These are phyloP conservation scores for Collybia sordida DNA, from an alignment of 768 basidiomycete species.

Conservation along the genomic window DNA sequence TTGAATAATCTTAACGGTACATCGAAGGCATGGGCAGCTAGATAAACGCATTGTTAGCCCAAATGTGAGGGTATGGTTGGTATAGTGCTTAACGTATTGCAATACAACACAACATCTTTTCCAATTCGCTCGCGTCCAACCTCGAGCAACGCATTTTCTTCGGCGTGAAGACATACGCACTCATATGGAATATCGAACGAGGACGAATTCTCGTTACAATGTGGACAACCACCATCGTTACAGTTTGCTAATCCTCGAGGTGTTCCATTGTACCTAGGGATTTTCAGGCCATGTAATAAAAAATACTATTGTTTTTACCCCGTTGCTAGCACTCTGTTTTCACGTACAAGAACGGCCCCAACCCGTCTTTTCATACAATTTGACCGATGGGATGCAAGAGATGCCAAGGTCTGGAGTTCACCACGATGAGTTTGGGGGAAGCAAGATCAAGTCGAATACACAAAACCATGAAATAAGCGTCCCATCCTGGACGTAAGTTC, in stretches of 20 bases:
- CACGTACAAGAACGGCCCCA: slow-evolving; percentile 88
- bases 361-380: slow-evolving; percentile 99
- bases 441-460: slow-evolving; percentile 12
- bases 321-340: slow-evolving; percentile 75
- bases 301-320: slow-evolving; percentile 45
- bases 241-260: slow-evolving; percentile 90
- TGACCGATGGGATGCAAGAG: slow-evolving; percentile 83
- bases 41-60: background rate
- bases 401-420: slow-evolving; percentile 71
- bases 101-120: slow-evolving; percentile 82
- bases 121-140: slow-evolving; percentile 92
- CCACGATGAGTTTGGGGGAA: background rate
- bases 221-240: slow-evolving; percentile 84
- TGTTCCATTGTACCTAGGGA: slow-evolving; percentile 90
- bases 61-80: background rate
- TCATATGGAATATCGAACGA: slow-evolving; percentile 56
- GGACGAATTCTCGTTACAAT: slow-evolving; percentile 63
- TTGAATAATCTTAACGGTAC: slow-evolving; percentile 97
- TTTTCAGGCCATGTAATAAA: slow-evolving; percentile 4
- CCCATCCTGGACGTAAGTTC: slow-evolving; percentile 88
- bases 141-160: slow-evolving; percentile 96
- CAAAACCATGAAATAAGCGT: slow-evolving; percentile 92
- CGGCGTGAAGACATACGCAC: slow-evolving; percentile 95
- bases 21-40: slow-evolving; percentile 97
- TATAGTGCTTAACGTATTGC: slow-evolving; percentile 79